phyloP scores from a whole-genome alignment of 2,329 filamentous ascomycete species.

The Drechslerella coelobrocha region DNA sequence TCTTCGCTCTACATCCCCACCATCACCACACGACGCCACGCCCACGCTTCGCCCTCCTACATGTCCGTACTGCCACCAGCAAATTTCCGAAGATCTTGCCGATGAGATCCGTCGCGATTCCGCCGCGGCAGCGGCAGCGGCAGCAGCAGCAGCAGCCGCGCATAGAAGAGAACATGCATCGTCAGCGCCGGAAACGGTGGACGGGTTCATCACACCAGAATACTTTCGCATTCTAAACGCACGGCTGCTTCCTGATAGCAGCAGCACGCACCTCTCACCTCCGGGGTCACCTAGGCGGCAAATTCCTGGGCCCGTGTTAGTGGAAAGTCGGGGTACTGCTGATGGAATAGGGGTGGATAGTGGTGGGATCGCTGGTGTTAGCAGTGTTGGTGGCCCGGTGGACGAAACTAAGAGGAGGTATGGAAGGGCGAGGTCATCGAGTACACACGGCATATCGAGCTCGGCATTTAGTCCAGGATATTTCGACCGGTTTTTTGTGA shows the following conservation, averaged over 20 bases:
- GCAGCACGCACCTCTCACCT: constrained; percentile 30
- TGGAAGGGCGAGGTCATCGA: constrained; percentile 58
- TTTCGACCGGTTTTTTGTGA: constrained; percentile 90
- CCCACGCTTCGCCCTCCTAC: constrained; percentile 67
- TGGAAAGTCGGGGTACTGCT: constrained; percentile 55
- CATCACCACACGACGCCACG: constrained; percentile 57
- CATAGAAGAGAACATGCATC: constrained; percentile 54
- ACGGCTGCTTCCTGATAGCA: constrained; percentile 55
- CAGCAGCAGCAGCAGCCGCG: constrained; percentile 16
- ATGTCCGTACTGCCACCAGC: constrained; percentile 86
- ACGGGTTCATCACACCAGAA: constrained; percentile 81
- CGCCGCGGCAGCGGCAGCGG: constrained; percentile 20
- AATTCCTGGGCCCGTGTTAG: constrained; percentile 60
- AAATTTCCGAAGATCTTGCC: constrained; percentile 61
- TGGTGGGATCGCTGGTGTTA: constrained; percentile 64
- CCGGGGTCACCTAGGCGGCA: constrained; percentile 42
- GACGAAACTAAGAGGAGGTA: constrained; percentile 57
- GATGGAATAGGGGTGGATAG: constrained; percentile 54
- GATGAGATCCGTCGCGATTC: constrained; percentile 55
- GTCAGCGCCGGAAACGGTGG: constrained; percentile 55
- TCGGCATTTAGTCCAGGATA: constrained; percentile 91
- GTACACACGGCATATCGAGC: constrained; percentile 71
- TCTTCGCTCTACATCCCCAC: constrained; percentile 69
- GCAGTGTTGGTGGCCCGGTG: constrained; percentile 60
- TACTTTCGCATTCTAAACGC: constrained; percentile 92